phyloP scores from a whole-genome alignment of 2,329 filamentous ascomycete species.

The Penicillium polonicum region DNA sequence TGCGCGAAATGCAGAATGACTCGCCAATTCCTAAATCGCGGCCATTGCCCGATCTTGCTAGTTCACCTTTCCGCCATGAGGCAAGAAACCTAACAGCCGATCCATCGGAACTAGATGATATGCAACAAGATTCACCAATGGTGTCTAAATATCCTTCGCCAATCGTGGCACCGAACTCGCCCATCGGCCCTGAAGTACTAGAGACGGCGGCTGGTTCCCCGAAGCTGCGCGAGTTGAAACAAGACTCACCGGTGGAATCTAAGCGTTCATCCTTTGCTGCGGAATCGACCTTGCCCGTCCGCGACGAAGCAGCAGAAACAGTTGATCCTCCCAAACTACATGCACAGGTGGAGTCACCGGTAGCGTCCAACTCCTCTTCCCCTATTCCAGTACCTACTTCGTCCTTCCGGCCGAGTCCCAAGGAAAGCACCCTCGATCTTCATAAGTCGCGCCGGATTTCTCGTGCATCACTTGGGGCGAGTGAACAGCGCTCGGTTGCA shows the following conservation, averaged over 20 bases:
- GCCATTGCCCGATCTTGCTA: slow-evolving; percentile 23
- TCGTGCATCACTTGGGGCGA: slow-evolving; percentile 15
- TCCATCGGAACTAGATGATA: slow-evolving; percentile 12
- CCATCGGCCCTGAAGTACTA: slow-evolving; percentile 30
- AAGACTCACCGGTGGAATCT: background rate
- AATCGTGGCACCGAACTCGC: slow-evolving; percentile 31
- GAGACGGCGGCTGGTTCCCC: slow-evolving; percentile 30
- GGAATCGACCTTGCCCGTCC: slow-evolving; percentile 33
- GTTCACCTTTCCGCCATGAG: slow-evolving; percentile 38
- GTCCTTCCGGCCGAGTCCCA: background rate
- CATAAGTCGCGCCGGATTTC: slow-evolving; percentile 17
- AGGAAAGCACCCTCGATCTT: slow-evolving; percentile 13
- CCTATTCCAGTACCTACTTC: slow-evolving; percentile 1
- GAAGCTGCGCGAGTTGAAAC: slow-evolving; percentile 10
- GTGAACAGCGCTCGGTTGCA: slow-evolving; percentile 2
- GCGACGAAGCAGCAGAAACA: slow-evolving; percentile 11
- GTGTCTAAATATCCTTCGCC: background rate
- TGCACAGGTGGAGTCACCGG: background rate
- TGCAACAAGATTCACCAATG: background rate
- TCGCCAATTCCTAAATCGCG: slow-evolving; percentile 15
- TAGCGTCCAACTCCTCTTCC: slow-evolving; percentile 3
- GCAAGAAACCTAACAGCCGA: slow-evolving; percentile 31
- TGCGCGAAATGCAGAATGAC: slow-evolving; percentile 14
- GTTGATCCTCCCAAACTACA: background rate
- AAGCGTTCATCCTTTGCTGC: slow-evolving; percentile 4